These are phyloP conservation scores for Cicer chorassanicum DNA, from an alignment of 306 rosid species.

Conservation along the genomic window DNA sequence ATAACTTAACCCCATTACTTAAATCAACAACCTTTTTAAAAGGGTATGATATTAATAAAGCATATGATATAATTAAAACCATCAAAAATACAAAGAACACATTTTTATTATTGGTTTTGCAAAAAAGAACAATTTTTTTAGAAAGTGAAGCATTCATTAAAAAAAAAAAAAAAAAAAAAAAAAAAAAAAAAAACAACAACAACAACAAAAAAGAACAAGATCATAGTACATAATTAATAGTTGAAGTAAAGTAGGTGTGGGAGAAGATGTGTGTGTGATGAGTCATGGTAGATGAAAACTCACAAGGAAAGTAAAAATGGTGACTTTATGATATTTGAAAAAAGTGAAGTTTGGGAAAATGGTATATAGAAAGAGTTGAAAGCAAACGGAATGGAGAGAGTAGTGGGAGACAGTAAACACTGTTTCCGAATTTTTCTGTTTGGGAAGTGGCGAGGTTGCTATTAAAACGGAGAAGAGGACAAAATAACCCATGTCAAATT, in stretches of 20 bases:
- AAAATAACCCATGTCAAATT: conserved; percentile 4
- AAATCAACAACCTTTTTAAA: conserved; percentile 34
- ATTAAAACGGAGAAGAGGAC: conserved; percentile 3
- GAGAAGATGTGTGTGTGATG: conserved; percentile 13
- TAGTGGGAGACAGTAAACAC: conserved; percentile 43
- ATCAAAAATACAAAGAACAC: conserved; percentile 32
- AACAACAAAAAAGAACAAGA: too few relatives aligned
- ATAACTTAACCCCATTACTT: conserved; percentile 38
- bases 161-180: too few relatives aligned
- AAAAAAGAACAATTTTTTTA: conserved; percentile 13
- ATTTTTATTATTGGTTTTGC: conserved; percentile 3
- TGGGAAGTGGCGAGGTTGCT: conserved; percentile 9
- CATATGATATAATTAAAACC: neutral
- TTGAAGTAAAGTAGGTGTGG: conserved; percentile 27
- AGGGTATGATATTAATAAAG: conserved; percentile 16
- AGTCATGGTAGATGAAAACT: neutral
- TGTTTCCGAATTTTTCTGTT: conserved; percentile 34
- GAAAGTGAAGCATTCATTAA: conserved; percentile 6
- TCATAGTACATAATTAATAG: too few relatives aligned
- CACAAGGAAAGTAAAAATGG: conserved; percentile 41
- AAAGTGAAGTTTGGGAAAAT: conserved; percentile 34
- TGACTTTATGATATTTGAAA: conserved; percentile 21
- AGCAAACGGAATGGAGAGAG: neutral
- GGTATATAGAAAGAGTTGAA: neutral
- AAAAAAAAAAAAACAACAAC: too few relatives aligned